Percentiles rank a stretch among this genome's conserved stretches.
Conservation (phyloP, 495 filamentous ascomycete genomes). For the Lasiosphaeria miniovina region DNA sequence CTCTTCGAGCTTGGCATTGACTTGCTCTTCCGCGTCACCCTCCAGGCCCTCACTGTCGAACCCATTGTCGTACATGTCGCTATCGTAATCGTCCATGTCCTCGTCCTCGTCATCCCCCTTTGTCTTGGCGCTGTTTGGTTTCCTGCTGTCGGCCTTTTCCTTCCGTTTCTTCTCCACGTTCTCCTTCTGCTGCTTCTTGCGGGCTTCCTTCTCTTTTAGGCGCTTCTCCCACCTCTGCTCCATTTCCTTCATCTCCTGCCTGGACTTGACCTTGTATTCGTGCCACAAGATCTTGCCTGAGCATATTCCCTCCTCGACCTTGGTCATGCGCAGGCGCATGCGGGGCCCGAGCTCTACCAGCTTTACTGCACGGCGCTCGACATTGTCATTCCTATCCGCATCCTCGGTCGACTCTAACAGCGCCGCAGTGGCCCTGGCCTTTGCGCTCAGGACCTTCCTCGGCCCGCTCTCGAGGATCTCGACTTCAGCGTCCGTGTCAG, state of each 20-base stretch:
- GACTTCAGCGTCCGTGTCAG: constrained; percentile 93
- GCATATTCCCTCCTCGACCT: constrained; percentile 94
- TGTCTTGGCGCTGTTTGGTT: constrained; percentile 47
- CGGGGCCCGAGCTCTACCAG: constrained; percentile 88
- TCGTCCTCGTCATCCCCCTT: constrained; percentile 61
- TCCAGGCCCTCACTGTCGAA: constrained; percentile 52
- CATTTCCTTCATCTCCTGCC: constrained; percentile 68
- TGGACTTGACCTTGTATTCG: constrained; percentile 81
- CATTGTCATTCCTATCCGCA: constrained; percentile 37
- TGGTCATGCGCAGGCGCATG: constrained; percentile 83
- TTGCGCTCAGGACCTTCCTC: constrained; percentile 64
- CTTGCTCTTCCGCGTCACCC: constrained; percentile 59
- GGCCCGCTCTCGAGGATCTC: constrained; percentile 76
- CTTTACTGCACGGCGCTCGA: constrained; percentile 85
- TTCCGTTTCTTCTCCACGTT: constrained; percentile 82
- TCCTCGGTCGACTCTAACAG: constrained; percentile 30
- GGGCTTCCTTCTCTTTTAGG: constrained; percentile 74
- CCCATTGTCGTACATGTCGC: constrained; percentile 54
- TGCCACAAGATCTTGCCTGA: constrained; percentile 96
- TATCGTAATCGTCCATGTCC: constrained; percentile 56
- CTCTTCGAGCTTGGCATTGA: constrained; percentile 52
- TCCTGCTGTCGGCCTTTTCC: constrained; percentile 50
- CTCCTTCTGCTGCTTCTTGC: constrained; percentile 75
- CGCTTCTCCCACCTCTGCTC: constrained; percentile 77
- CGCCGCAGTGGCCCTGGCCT: constrained; percentile 46